Base-by-base conservation (phyloP, 1,139 yeast genomes). In the Yamadazyma triangularis region DNA sequence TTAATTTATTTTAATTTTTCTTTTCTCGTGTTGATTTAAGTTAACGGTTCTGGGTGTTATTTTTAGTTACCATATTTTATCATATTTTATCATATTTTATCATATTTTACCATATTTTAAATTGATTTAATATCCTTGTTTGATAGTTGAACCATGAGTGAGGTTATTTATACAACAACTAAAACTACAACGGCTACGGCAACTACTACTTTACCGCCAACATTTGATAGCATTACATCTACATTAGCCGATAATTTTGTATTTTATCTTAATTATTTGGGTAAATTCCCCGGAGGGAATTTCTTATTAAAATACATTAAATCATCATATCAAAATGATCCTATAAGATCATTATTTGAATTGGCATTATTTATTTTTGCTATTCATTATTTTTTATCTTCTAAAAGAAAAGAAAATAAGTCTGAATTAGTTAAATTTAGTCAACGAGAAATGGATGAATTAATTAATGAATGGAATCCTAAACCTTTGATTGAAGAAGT, bases 321-420 rank as follows among this genome's bases (percentile, higher is more conserved):
- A 44, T 80, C 88, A n/a, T 87, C 96, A 4, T 89, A 89, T 55
- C 89, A 87, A 53, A 77, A 91, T 58, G 99, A 91, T 56, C 99
- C 99, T 1, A 72, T 87, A 37, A 75, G 98, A 47, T 85, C 97
- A 2, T 53, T 87, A 11, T 70, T 91, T 38, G 99, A 91, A 58
- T 60, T 85, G 31, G 70, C 80, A 13, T 67, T 91, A 43, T 74
- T 88, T 29, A 53, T 88, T n/a, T 85, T 89, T 58, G 97, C 96
- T 6, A 64, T 88, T 35, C 73, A 84, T 42, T 91, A 91, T 60
- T 88, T 89, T 49, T 64, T 89, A 34, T 73, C 93, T 13, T 77
- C 91, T 20, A 86, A 86, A 58, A 83, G 82, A 51, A 80, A 89
- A 43, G 83, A 80, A 44, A 80, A 82, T 49, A 83, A 83, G 57